These are phyloP conservation scores for Echinosophora koreensis DNA, from an alignment of 306 rosid genomes.

Conservation along the genomic window DNA sequence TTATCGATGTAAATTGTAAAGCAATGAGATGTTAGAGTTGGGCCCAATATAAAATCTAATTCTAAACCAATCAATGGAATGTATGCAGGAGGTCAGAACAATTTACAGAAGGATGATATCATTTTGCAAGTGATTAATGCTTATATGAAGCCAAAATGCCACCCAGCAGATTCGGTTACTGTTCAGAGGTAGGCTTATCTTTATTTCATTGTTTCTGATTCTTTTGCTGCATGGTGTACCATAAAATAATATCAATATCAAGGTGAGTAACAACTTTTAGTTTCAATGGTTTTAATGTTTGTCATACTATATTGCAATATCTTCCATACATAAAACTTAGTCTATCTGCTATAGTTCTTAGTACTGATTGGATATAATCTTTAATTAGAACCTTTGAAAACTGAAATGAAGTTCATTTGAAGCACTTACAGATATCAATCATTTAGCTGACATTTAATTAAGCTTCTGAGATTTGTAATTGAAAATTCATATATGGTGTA, in stretches of 20 bases:
- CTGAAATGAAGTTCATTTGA: constrained; percentile 27
- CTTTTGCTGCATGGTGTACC: constrained; percentile 22
- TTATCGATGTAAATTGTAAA: not conserved
- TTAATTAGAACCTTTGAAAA: constrained; percentile 20
- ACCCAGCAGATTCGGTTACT: constrained; percentile 70
- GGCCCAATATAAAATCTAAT: not conserved
- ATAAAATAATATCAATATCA: constrained; percentile 30
- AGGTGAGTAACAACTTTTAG: not conserved
- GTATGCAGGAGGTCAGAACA: constrained; percentile 54
- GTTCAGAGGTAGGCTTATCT: constrained; percentile 60
- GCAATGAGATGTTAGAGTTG: not conserved
- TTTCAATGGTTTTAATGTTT: not conserved
- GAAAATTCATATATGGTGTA: constrained; percentile 32
- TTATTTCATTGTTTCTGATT: constrained; percentile 38
- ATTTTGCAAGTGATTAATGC: constrained; percentile 72
- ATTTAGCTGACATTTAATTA: not conserved
- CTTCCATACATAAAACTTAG: not conserved
- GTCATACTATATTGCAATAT: not conserved
- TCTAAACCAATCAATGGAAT: constrained; percentile 6
- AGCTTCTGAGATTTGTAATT: constrained; percentile 10
- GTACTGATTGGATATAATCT: not conserved
- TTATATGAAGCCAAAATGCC: constrained; percentile 81
- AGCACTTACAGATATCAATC: constrained; percentile 13
- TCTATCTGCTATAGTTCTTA: not conserved
- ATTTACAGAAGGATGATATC: constrained; percentile 44